A percentile compares a stretch with the other conserved stretches of the same genome.
These are phyloP conservation scores for Pythium rishiriense DNA, from an alignment of 352 stramenopile species.

Conservation along the genomic window DNA sequence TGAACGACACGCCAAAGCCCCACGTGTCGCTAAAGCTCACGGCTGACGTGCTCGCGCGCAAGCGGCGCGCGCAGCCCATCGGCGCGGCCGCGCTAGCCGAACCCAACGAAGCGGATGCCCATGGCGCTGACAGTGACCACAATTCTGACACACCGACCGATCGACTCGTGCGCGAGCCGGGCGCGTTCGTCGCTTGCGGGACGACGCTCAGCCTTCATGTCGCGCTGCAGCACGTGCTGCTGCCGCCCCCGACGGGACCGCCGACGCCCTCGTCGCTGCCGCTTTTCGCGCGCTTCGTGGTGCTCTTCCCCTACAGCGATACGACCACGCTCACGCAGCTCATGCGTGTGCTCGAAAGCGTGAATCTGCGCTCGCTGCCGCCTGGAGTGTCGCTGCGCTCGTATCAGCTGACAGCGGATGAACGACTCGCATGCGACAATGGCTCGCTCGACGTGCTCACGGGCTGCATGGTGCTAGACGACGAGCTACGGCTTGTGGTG, in stretches of 20 bases:
- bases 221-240: constrained; percentile 37
- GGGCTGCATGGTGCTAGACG: constrained; percentile 87
- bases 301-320: constrained; percentile 87
- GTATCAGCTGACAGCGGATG: constrained; percentile 69
- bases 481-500: constrained; percentile 81
- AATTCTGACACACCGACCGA: constrained; percentile 37
- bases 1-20: constrained; percentile 12
- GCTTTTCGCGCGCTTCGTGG: constrained; percentile 71
- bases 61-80: constrained; percentile 54
- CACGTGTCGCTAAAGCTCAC: constrained; percentile 51
- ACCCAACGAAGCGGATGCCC: constrained; percentile 9
- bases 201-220: constrained; percentile 47
- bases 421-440: constrained; percentile 49
- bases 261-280: neutral
- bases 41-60: constrained; percentile 49
- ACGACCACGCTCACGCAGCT: constrained; percentile 48
- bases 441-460: constrained; percentile 85
- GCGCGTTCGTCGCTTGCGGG: constrained; percentile 45
- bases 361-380: constrained; percentile 63
- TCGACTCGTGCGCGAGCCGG: constrained; percentile 56
- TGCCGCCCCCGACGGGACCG: neutral
- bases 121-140: neutral
- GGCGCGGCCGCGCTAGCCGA: constrained; percentile 22
- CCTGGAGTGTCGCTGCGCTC: constrained; percentile 60
- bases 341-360: constrained; percentile 47